Evolutionary conservation across 1,284 basidiomycete species (phyloP).

Genomic region (Tetrapyrgos nigripes): DNA sequence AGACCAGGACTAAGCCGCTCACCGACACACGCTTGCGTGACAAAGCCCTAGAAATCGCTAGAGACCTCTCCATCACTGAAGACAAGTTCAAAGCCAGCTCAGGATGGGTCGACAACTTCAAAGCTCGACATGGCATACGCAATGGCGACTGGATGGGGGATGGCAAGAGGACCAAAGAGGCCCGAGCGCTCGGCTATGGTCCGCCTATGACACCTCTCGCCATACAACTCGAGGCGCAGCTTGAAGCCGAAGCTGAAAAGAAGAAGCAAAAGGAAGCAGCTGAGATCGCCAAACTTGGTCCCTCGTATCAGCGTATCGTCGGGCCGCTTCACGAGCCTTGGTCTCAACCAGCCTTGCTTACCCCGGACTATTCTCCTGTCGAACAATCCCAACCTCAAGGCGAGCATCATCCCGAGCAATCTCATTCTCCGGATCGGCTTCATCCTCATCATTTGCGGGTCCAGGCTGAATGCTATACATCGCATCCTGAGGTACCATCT

Average conservation of each 20-base stretch:
- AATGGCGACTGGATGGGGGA: conserved; percentile 65
- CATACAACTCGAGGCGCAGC: not conserved
- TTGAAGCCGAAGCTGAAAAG: not conserved
- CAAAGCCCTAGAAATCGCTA: conserved; percentile 75
- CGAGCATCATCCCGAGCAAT: no score
- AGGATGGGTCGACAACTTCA: conserved; percentile 94
- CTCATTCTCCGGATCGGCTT: not conserved
- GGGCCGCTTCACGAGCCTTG: not conserved
- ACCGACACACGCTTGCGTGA: conserved; percentile 76
- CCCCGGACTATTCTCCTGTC: not conserved
- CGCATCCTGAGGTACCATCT: not conserved
- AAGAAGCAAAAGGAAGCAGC: not conserved
- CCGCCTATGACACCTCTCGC: not conserved
- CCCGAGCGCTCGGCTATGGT: conserved; percentile 30
- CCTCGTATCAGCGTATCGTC: no score
- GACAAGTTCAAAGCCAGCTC: conserved; percentile 90
- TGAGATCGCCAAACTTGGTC: not conserved
- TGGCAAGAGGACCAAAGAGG: conserved; percentile 33
- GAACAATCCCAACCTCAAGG: no score
- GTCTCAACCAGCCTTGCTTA: not conserved
- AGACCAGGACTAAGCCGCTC: conserved; percentile 41
- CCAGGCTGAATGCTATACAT: not conserved
- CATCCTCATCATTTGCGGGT: not conserved
- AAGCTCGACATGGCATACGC: conserved; percentile 77
- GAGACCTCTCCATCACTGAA: conserved; percentile 58